A percentile compares a stretch with the other conserved stretches of the same genome.
phyloP scores from a whole-genome alignment of 2,329 filamentous ascomycete genomes.

The Penicillium sp. region DNA sequence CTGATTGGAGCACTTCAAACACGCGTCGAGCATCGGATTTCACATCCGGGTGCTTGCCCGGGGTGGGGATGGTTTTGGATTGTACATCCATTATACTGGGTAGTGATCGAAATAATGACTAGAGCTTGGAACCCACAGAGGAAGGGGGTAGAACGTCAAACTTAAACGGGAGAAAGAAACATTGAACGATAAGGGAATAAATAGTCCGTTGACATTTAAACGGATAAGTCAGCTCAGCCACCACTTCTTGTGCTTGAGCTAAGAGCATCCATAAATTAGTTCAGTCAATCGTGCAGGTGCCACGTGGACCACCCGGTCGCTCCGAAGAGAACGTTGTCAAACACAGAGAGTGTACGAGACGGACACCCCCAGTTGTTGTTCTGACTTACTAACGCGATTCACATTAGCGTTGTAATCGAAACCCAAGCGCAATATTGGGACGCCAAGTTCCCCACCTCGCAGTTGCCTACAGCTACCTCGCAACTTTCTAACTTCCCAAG shows the following conservation, averaged over 20 bases:
- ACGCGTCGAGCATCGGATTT: constrained; percentile 8
- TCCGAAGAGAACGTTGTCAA: too few species aligned
- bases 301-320: background rate
- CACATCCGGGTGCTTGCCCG: constrained; percentile 6
- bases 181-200: background rate
- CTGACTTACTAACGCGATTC: too few species aligned
- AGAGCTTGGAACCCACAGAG: background rate
- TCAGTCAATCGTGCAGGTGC: background rate
- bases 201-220: background rate
- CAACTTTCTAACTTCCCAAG: too few species aligned
- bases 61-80: constrained; percentile 15
- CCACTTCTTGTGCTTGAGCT: background rate
- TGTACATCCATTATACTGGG: background rate
- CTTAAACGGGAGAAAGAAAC: background rate
- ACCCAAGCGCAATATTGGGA: too few species aligned
- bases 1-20: constrained; percentile 13
- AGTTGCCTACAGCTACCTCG: too few species aligned
- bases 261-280: background rate
- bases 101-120: background rate
- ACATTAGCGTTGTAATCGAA: too few species aligned
- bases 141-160: background rate
- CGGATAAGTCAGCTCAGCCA: background rate
- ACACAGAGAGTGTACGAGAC: too few species aligned
- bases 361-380: background rate
- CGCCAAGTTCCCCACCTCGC: too few species aligned